Conservation (phyloP, 192 early-diverging fungal genomes). For the Phycomyces blakesleeanus region DNA sequence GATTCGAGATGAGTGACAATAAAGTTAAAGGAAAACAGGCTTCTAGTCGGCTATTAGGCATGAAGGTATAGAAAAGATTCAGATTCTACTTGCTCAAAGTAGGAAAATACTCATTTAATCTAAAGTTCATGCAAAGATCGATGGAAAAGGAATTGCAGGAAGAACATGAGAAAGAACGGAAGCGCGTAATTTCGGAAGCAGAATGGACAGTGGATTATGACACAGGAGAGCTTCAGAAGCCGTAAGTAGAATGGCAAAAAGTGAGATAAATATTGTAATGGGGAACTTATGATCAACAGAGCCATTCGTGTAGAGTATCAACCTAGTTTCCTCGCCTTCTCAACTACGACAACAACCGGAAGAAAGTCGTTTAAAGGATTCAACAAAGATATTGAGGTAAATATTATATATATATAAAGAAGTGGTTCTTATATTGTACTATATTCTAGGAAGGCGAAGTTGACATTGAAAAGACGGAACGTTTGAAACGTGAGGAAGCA, state of each 20-base stretch:
- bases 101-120: not conserved
- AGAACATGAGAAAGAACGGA: conserved; percentile 17
- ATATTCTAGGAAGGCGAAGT: not conserved
- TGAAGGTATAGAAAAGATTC: conserved; percentile 11
- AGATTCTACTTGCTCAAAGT: not conserved
- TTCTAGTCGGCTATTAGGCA: conserved; percentile 11
- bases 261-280: not conserved
- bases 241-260: conserved; percentile 4
- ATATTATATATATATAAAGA: not conserved
- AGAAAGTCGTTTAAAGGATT: conserved; percentile 17
- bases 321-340: conserved; percentile 15
- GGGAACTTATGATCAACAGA: not conserved
- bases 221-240: conserved; percentile 1
- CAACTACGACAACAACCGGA: conserved; percentile 1
- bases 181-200: conserved; percentile 18
- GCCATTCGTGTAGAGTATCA: conserved; percentile 15
- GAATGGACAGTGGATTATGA: conserved; percentile 16
- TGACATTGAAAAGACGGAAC: not conserved
- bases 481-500: conserved; percentile 12
- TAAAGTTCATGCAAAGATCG: conserved; percentile 22
- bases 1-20: not conserved
- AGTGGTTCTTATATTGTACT: not conserved
- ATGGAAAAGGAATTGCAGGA: conserved; percentile 23
- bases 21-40: conserved; percentile 11
- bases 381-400: conserved; percentile 17